These are phyloP conservation scores for Verticillium isaacii DNA, from an alignment of 2,329 filamentous ascomycete species.

Conservation along the genomic window DNA sequence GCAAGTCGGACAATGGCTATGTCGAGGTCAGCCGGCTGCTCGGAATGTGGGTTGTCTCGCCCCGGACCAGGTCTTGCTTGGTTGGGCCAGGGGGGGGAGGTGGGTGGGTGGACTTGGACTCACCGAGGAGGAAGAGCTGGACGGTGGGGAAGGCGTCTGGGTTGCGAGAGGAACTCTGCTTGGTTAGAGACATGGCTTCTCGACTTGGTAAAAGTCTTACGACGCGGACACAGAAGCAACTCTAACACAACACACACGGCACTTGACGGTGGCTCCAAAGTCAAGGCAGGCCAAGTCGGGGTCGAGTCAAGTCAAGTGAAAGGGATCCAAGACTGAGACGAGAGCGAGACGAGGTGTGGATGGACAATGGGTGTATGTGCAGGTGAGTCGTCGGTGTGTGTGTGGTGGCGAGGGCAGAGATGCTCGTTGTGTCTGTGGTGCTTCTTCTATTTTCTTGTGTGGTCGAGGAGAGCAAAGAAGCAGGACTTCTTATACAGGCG, in stretches of 20 bases:
- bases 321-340: not conserved
- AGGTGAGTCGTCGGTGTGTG: not conserved
- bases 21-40: slow-evolving; percentile 10
- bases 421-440: not conserved
- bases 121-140: slow-evolving; percentile 83
- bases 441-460: not conserved
- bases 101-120: slow-evolving; percentile 21
- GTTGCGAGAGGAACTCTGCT: slow-evolving; percentile 48
- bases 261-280: slow-evolving; percentile 7
- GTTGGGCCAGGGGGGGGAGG: not conserved
- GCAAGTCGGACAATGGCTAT: slow-evolving; percentile 86
- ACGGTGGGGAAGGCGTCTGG: slow-evolving; percentile 73
- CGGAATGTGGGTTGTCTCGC: not conserved
- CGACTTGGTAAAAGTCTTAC: slow-evolving; percentile 36
- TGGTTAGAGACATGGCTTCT: slow-evolving; percentile 48
- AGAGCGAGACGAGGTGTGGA: not conserved
- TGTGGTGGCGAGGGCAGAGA: not conserved
- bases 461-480: not conserved
- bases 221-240: slow-evolving; percentile 34
- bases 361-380: not conserved
- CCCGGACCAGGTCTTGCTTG: not conserved
- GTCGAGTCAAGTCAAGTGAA: slow-evolving; percentile 1
- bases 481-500: slow-evolving; percentile 5
- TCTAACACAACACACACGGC: slow-evolving; percentile 13
- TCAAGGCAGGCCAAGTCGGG: slow-evolving; percentile 1